A percentile compares a stretch with the other conserved stretches of the same genome.
These are phyloP conservation scores for Tagetes patula DNA, from an alignment of 129 eudicot genomes.

Conservation along the genomic window DNA sequence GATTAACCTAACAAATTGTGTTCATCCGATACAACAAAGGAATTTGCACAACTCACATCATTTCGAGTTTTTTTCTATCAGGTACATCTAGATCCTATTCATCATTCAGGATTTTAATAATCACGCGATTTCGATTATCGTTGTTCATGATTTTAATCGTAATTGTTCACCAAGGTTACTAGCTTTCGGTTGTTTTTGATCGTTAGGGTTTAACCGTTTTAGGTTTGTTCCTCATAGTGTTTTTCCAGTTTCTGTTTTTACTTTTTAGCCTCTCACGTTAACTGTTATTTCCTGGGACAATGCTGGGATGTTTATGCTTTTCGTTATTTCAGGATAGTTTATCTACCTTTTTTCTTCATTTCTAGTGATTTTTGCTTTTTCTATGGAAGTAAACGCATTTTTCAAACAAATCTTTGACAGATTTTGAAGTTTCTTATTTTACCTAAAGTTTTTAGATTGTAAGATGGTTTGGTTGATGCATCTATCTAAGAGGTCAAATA, in stretches of 20 bases:
- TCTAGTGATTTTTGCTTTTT: not conserved
- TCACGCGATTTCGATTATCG: constrained; percentile 1
- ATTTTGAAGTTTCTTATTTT: constrained; percentile 3
- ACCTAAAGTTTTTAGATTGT: not conserved
- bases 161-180: not conserved
- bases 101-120: not conserved
- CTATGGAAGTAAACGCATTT: too few relatives aligned
- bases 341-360: not conserved
- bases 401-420: not conserved
- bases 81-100: constrained; percentile 29
- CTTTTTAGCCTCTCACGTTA: too few relatives aligned
- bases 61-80: not conserved
- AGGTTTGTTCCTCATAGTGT: constrained; percentile 4
- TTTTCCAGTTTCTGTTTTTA: not conserved
- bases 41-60: constrained; percentile 2
- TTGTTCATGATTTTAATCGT: not conserved
- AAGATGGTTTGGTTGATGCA: not conserved
- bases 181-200: constrained; percentile 8
- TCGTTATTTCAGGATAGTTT: not conserved
- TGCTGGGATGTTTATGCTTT: not conserved
- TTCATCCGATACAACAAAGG: not conserved
- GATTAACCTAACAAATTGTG: not conserved
- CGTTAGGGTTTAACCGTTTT: constrained; percentile 31
- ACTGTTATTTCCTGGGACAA: not conserved
- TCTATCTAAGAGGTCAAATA: too few relatives aligned